phyloP scores from a whole-genome alignment of 768 basidiomycete genomes.

The Gloeopeniophorella convolvens region DNA sequence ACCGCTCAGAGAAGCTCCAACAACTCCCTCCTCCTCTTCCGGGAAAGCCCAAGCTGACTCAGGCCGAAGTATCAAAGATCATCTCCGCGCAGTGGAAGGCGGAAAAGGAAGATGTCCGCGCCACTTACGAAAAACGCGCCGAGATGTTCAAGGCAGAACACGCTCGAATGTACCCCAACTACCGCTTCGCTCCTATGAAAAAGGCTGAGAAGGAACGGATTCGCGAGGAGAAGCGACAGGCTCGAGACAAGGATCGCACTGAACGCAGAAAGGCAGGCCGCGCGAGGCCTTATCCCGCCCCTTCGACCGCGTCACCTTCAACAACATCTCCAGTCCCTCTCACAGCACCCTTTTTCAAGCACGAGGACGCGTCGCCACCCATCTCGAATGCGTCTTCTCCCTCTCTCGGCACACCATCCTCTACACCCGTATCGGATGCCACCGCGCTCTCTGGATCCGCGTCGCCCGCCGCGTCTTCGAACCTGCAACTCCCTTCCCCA shows the following conservation, averaged over 20 bases:
- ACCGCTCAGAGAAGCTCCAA: slow-evolving; percentile 39
- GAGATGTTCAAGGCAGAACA: slow-evolving; percentile 18
- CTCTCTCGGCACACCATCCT: background rate
- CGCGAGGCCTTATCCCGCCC: slow-evolving; percentile 7
- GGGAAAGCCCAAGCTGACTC: slow-evolving; percentile 28
- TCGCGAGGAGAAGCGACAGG: slow-evolving; percentile 12
- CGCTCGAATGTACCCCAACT: slow-evolving; percentile 14
- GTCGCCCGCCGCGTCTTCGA: slow-evolving; percentile 2
- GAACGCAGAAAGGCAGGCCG: slow-evolving; percentile 1
- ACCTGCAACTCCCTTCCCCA: background rate
- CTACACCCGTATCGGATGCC: background rate
- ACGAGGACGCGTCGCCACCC: background rate
- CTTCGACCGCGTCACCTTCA: slow-evolving; percentile 1
- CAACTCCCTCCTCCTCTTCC: slow-evolving; percentile 25
- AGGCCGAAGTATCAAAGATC: slow-evolving; percentile 38
- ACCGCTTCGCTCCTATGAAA: slow-evolving; percentile 20
- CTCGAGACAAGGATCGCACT: slow-evolving; percentile 16
- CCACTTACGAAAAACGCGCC: slow-evolving; percentile 11
- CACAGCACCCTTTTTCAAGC: background rate
- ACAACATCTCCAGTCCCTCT: background rate
- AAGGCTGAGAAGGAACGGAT: slow-evolving; percentile 17
- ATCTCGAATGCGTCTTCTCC: background rate
- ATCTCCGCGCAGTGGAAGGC: slow-evolving; percentile 37
- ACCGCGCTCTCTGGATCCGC: background rate
- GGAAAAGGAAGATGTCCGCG: slow-evolving; percentile 31